Base-by-base conservation (phyloP, 2,329 filamentous ascomycete species). In the Tolypocladium tundrense region DNA sequence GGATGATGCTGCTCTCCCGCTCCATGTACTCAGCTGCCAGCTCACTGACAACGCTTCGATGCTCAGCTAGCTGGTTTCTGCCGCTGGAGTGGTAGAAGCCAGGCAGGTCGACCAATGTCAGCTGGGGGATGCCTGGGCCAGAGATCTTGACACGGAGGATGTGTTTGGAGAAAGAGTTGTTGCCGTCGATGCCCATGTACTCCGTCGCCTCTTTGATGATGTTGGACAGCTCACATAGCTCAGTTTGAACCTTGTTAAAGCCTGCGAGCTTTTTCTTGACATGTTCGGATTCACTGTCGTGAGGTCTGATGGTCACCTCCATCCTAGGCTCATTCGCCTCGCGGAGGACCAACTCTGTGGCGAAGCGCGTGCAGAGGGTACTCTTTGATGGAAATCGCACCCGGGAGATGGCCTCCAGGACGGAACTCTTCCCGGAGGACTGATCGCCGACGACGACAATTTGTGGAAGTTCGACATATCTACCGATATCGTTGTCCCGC, bases 391-490 rank as follows among this genome's bases (percentile, higher is more conserved):
- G 84, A 60, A 88, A 88, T 0, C 77, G 75, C 1, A 88, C 75
- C 4, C 81, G 77, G 0, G 84, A 85, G 45, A 88, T 82, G 1
- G 83, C 84, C 63, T 88, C 83, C 0, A 88, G 76, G 0, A 87
- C 82, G 0, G 83, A 87, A 58, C 81, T 85, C 66, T 88, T 88
- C 2, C 84, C 84, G 1, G 80, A 79, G 0, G 79, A 84, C 62
- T 86, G 83, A 58, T 86, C 79, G 3, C 84, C 84, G 55, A 79
- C 82, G 10, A 86, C 82, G 35, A 86, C 78, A 58, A 79, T 77
- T 60, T 79, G 70, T 0, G 77, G 77, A 0, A 78, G 68, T 10
- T 72, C 71, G 14, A 79, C 68, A 58, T 63, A 58, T 19, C 45
- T 48, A 31, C 57, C 58, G 21, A 64, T 57, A 21, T 60, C 54